phyloP scores from a whole-genome alignment of 2,329 filamentous ascomycete genomes.

The Colletotrichum zoysiae region DNA sequence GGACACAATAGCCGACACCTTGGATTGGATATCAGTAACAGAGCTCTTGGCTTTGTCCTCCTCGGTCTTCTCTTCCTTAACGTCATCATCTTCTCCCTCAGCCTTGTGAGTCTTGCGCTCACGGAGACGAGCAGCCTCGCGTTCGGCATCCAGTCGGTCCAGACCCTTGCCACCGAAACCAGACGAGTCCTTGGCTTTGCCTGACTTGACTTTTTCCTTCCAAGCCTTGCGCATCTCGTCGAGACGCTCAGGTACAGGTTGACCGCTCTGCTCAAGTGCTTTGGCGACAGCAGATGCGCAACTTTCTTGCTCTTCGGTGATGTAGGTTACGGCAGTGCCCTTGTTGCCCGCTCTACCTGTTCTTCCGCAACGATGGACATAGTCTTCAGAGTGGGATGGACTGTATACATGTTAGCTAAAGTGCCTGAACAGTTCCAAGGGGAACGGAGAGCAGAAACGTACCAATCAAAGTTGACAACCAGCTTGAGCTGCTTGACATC shows the following conservation, averaged over 20 bases:
- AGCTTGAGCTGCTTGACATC: slow-evolving; percentile 97
- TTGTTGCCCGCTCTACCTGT: slow-evolving; percentile 95
- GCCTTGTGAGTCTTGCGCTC: slow-evolving; percentile 92
- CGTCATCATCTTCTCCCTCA: slow-evolving; percentile 85
- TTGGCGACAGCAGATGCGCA: slow-evolving; percentile 91
- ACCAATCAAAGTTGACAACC: slow-evolving; percentile 88
- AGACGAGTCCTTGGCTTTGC: slow-evolving; percentile 88
- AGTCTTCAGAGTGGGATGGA: slow-evolving; percentile 95
- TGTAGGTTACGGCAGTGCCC: slow-evolving; percentile 93
- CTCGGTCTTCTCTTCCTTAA: slow-evolving; percentile 79
- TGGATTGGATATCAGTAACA: slow-evolving; percentile 73
- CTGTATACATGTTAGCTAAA: slow-evolving; percentile 54
- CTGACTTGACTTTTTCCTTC: slow-evolving; percentile 90
- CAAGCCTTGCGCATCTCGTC: slow-evolving; percentile 78
- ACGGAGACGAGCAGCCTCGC: slow-evolving; percentile 86
- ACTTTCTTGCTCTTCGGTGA: slow-evolving; percentile 91
- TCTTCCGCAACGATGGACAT: slow-evolving; percentile 93
- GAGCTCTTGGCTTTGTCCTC: slow-evolving; percentile 79
- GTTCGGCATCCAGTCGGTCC: slow-evolving; percentile 90
- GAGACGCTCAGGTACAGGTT: slow-evolving; percentile 80
- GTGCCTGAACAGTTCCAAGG: neutral
- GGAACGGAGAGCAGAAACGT: neutral
- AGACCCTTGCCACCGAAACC: slow-evolving; percentile 97
- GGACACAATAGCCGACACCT: slow-evolving; percentile 68
- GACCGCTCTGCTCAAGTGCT: slow-evolving; percentile 91